Conservation (phyloP, 768 basidiomycete genomes). For the Naganishia kalamii region DNA sequence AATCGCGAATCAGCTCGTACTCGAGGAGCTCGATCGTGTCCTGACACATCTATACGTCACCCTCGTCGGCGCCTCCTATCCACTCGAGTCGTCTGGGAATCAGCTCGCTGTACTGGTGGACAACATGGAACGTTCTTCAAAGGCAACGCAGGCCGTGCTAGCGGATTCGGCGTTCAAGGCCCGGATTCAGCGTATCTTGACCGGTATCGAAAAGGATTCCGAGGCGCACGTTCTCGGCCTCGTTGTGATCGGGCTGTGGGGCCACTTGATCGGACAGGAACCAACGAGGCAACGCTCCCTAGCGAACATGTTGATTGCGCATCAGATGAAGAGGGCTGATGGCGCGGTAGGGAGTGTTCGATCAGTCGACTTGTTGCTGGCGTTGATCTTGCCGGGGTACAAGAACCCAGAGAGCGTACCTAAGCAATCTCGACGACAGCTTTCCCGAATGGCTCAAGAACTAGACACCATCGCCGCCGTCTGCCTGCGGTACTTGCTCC, state of each 20-base stretch:
- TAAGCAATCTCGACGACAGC: background rate
- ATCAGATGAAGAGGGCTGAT: slow-evolving; percentile 34
- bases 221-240: slow-evolving; percentile 40
- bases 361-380: slow-evolving; percentile 36
- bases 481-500: slow-evolving; percentile 38
- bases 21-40: slow-evolving; percentile 40
- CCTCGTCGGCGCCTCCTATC: slow-evolving; percentile 35
- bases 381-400: slow-evolving; percentile 35
- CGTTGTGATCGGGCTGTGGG: slow-evolving; percentile 44
- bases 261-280: slow-evolving; percentile 34
- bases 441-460: slow-evolving; percentile 26
- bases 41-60: slow-evolving; percentile 37
- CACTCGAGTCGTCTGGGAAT: background rate
- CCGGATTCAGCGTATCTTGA: slow-evolving; percentile 34
- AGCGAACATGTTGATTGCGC: slow-evolving; percentile 37
- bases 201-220: slow-evolving; percentile 32
- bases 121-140: slow-evolving; percentile 20
- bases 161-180: slow-evolving; percentile 36
- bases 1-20: slow-evolving; percentile 40
- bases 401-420: background rate
- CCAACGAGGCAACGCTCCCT: slow-evolving; percentile 34
- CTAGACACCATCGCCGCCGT: slow-evolving; percentile 41
- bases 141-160: slow-evolving; percentile 19
- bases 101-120: background rate
- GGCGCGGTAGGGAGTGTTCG: slow-evolving; percentile 24